Evolutionary conservation across 257 asterid genomes (phyloP), one percentile per base, ranked within the genome.

Genomic region (Nicotiana undulata): DNA sequence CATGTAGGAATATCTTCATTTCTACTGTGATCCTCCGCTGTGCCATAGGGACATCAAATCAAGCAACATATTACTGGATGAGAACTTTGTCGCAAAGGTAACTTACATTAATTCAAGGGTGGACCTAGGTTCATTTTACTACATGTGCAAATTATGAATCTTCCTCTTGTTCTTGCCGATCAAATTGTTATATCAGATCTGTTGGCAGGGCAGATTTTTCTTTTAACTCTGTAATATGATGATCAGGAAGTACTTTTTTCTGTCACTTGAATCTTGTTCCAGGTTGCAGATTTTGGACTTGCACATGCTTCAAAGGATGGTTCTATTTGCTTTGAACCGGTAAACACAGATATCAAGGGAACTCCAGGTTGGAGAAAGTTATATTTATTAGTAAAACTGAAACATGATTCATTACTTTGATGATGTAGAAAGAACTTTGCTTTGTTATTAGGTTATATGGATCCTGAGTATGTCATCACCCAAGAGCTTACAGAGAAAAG

Each of bases 231-330:
- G 26, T 74, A 49, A 49, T 49, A 74, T 74, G 17, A 26, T 49
- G 56, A 51, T 51, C 18, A 4, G 2, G 18, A 51, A 3, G 16
- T 51, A 51, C 56, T 1, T 51, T 51, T 51, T 31, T 28, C 75
- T 52, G 26, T 16, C 15, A 28, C 11, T 66, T 72, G 65, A 64
- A 22, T 76, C 49, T 44, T 82, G 68, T 46, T 83, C 82, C 90
- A 96, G 99, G 91, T 96, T 85, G 99, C 98, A 76, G 99, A 94
- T 88, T 96, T 94, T 85, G 98, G 99, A 82, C 98, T 96, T 60
- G 97, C 90, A 22, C 97, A 92, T 85, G 98, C 98, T 87, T 96
- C 98, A 13, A 90, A 90, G 86, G 94, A 96, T 80, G 98, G 99
- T 66, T 96, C 99, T 56, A 88, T 96, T 81, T 90, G 90, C 88